Evolutionary conservation across 228 moss, liverwort and hornwort species (phyloP).

Genomic region (Sphagnum magellanicum): DNA sequence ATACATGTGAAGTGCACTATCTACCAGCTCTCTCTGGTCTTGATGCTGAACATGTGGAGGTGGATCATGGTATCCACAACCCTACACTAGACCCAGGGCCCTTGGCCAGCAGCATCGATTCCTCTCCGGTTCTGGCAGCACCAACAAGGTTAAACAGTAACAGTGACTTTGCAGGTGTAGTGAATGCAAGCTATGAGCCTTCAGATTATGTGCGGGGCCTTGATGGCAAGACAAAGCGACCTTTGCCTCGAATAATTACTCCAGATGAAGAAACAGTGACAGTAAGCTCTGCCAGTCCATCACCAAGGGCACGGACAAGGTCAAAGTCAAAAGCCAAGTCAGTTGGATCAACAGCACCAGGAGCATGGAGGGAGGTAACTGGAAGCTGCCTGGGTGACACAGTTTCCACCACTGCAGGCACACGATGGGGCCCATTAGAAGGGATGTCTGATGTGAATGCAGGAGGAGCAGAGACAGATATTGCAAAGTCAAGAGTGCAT

Average conservation of each 20-base stretch:
- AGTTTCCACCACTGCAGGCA: too few species aligned
- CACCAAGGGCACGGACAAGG: slow-evolving; percentile 49
- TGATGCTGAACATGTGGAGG: slow-evolving; percentile 13
- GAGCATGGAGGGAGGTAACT: not conserved
- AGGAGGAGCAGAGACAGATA: slow-evolving; percentile 5
- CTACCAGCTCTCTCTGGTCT: slow-evolving; percentile 22
- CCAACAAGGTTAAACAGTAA: slow-evolving; percentile 13
- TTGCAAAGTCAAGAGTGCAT: slow-evolving; percentile 14
- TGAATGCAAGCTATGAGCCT: slow-evolving; percentile 41
- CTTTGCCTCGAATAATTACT: slow-evolving; percentile 28
- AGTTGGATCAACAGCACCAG: slow-evolving; percentile 48
- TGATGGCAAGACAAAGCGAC: slow-evolving; percentile 49
- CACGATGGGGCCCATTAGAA: slow-evolving; percentile 11
- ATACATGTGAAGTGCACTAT: slow-evolving; percentile 52
- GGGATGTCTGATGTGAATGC: slow-evolving; percentile 9
- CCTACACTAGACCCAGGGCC: not conserved
- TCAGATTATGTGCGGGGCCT: slow-evolving; percentile 61
- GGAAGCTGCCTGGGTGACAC: not conserved
- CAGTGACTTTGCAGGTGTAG: slow-evolving; percentile 8
- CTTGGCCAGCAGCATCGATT: slow-evolving; percentile 7
- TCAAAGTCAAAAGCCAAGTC: slow-evolving; percentile 42
- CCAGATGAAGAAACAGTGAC: slow-evolving; percentile 43
- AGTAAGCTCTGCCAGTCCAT: slow-evolving; percentile 34
- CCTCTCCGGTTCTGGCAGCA: slow-evolving; percentile 3
- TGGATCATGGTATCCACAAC: not conserved